Base-by-base conservation (phyloP, 441 rosid species). In the Sinapis alba region DNA sequence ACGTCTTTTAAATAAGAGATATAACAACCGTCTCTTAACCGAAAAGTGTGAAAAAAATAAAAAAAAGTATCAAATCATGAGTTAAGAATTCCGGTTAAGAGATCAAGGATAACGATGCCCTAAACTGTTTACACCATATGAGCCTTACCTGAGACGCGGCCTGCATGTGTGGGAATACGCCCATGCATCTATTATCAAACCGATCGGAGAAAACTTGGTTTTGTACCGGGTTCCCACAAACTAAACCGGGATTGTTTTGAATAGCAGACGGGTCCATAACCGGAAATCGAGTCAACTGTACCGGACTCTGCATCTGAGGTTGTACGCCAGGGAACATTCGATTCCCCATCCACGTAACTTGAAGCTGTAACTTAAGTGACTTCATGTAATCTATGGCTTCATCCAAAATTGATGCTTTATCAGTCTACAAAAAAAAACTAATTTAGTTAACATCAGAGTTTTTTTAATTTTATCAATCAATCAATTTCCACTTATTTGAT, bases 361-460 rank as follows among this genome's bases (percentile, higher is more conserved):
- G 97, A 62, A 90, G 87, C 64, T 90, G 97, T 77, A 87, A 64
- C 68, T 87, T 93, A 58, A 90, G 92, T 28, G 92, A 89, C 80
- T 89, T 90, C 81, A 90, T 60, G 75, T 90, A 90, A 21, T 90
- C 92, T 59, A 90, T 90, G 12, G 96, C 94, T 78, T 90, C 96
- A 34, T 89, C 96, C 71, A 90, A 83, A 86, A 90, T 87, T 23
- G 93, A 90, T 54, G 93, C 93, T 73, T 90, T 90, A 76, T 90
- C 96, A 56, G 91, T 86, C 93, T 90, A 82, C 69, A 77, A 76
- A 20, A 67, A 45, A 21, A 11, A 54, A 30, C 27, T 2, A 32
- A 30, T 24, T 16, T 13, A 8, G 65, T 57, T 61, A 34, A 72
- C 32, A 60, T 38, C 30, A 61, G 11, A 51, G 27, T n/a, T 53